Evolutionary conservation across 129 eudicot species (phyloP).

Genomic region (Chrysanthemum makinoi): DNA sequence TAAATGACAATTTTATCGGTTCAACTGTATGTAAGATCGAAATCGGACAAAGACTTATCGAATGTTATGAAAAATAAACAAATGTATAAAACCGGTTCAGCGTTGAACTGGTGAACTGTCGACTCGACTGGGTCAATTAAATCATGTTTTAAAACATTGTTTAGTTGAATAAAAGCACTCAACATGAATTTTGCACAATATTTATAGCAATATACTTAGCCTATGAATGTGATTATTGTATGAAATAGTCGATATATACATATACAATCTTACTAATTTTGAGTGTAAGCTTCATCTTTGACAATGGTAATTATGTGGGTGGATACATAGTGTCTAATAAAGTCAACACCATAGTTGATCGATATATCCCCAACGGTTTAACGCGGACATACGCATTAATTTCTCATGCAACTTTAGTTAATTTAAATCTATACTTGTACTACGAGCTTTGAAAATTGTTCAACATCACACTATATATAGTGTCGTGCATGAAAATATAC

Average conservation of each 20-base stretch:
- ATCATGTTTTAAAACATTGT: too few relatives aligned
- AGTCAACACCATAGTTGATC: constrained; percentile 26
- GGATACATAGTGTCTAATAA: not conserved
- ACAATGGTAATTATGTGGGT: constrained; percentile 18
- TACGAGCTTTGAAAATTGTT: constrained; percentile 14
- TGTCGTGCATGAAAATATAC: constrained; percentile 18
- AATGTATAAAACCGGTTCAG: too few relatives aligned
- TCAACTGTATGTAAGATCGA: too few relatives aligned
- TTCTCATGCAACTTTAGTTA: constrained; percentile 31
- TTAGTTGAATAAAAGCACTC: too few relatives aligned
- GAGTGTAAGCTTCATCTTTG: constrained; percentile 15
- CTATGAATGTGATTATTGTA: not conserved
- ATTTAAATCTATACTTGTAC: constrained; percentile 24
- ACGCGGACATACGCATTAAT: constrained; percentile 34
- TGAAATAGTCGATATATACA: constrained; percentile 17
- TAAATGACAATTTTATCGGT: too few relatives aligned
- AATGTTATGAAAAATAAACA: too few relatives aligned
- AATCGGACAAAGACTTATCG: too few relatives aligned
- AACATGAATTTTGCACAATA: not conserved
- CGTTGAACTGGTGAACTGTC: too few relatives aligned
- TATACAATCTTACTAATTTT: not conserved
- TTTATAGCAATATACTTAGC: not conserved
- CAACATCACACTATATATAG: constrained; percentile 17
- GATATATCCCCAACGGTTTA: constrained; percentile 28
- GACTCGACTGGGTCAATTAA: too few relatives aligned